Percentiles rank a stretch among this genome's conserved stretches.
These are phyloP conservation scores for Athelia sp. DNA, from an alignment of 1,284 basidiomycete species.

Conservation along the genomic window DNA sequence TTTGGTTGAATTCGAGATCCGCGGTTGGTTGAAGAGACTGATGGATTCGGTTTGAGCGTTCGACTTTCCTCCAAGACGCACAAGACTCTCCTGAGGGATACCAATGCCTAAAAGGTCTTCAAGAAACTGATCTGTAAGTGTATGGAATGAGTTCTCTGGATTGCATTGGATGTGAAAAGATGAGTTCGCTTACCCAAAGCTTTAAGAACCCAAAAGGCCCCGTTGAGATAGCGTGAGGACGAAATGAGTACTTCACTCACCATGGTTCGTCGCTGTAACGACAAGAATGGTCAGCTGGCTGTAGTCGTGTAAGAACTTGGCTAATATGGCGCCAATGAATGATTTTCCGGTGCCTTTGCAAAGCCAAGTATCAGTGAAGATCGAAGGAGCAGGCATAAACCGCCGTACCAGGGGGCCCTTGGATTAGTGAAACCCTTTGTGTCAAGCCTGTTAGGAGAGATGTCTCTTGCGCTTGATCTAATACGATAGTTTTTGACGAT, in stretches of 20 bases:
- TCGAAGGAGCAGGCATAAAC: neutral
- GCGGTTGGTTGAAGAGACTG: conserved; percentile 30
- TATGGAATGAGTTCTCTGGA: neutral
- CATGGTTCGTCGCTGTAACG: conserved; percentile 65
- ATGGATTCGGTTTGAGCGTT: conserved; percentile 39
- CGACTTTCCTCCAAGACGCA: conserved; percentile 51
- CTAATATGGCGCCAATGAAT: conserved; percentile 59
- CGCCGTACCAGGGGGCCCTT: conserved; percentile 56
- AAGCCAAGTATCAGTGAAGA: conserved; percentile 2
- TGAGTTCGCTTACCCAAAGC: no score
- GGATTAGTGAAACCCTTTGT: conserved; percentile 52
- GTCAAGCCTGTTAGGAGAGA: conserved; percentile 49
- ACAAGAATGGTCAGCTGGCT: conserved; percentile 47
- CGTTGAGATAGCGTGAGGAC: neutral
- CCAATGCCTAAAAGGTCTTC: conserved; percentile 53
- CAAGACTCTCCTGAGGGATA: conserved; percentile 40
- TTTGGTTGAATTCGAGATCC: conserved; percentile 14
- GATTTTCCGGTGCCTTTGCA: conserved; percentile 60
- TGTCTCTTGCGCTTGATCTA: conserved; percentile 46
- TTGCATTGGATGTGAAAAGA: no score
- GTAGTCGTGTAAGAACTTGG: conserved; percentile 47
- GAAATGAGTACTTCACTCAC: conserved; percentile 16
- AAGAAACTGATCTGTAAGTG: conserved; percentile 51
- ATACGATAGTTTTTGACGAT: conserved; percentile 31
- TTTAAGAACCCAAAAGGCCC: no score